Percentiles rank a stretch among this genome's conserved stretches.
These are phyloP conservation scores for Angophora floribunda DNA, from an alignment of 345 rosid genomes.

Conservation along the genomic window DNA sequence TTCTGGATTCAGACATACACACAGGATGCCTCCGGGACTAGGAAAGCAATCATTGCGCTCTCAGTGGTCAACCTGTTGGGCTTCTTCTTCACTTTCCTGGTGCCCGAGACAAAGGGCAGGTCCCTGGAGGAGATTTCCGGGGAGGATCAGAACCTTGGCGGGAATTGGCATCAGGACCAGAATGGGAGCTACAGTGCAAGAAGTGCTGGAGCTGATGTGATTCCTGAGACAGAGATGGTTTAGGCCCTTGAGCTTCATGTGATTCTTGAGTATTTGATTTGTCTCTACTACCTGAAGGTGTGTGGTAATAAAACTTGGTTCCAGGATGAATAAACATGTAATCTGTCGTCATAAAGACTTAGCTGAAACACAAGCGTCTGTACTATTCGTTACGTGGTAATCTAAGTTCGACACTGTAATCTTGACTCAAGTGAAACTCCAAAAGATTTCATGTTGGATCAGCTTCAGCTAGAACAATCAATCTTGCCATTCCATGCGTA, in stretches of 20 bases:
- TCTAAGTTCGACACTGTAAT: not conserved
- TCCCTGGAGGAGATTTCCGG: slow-evolving; percentile 62
- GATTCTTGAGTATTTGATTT: not conserved
- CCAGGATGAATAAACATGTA: not conserved
- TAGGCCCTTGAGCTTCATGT: not conserved
- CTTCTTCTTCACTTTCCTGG: slow-evolving; percentile 46
- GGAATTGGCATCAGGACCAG: not conserved
- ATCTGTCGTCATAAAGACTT: not conserved
- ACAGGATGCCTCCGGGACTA: slow-evolving; percentile 14
- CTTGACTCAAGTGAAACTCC: too few relatives aligned
- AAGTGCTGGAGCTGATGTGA: not conserved
- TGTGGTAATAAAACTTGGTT: not conserved
- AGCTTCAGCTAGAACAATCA: too few relatives aligned
- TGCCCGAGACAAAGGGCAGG: slow-evolving; percentile 62
- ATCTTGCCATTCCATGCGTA: too few relatives aligned
- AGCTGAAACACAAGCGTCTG: not conserved
- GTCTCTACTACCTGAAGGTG: not conserved
- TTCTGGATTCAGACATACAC: slow-evolving; percentile 46
- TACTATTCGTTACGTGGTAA: not conserved
- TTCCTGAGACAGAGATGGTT: slow-evolving; percentile 13
- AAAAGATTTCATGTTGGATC: too few relatives aligned
- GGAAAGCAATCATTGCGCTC: slow-evolving; percentile 33
- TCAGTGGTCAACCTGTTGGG: slow-evolving; percentile 44
- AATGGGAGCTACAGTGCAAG: not conserved
- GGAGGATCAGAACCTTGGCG: slow-evolving; percentile 12